phyloP scores from a whole-genome alignment of 768 basidiomycete species.

The Peribolospora kevripleyi region DNA sequence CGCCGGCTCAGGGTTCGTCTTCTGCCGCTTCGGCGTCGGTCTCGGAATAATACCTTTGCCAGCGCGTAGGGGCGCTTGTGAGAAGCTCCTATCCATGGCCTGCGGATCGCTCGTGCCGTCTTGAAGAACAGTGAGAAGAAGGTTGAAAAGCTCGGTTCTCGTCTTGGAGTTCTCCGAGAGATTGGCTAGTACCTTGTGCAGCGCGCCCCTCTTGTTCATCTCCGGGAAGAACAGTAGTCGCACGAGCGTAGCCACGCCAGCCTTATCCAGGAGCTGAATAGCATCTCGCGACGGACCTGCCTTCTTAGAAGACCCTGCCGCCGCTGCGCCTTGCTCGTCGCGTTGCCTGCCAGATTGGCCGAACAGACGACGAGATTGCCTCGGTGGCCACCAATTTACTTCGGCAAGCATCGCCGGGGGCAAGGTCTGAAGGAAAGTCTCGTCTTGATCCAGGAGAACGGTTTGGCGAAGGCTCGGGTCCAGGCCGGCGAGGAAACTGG shows the following conservation, averaged over 20 bases:
- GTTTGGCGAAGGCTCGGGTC: conserved; percentile 71
- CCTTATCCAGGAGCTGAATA: conserved; percentile 74
- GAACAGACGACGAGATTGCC: neutral
- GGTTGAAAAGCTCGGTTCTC: conserved; percentile 72
- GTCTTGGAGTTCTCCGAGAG: conserved; percentile 87
- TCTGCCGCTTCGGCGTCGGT: neutral
- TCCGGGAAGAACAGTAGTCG: conserved; percentile 92
- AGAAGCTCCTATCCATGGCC: conserved; percentile 70
- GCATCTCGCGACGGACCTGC: conserved; percentile 51
- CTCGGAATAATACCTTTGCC: conserved; percentile 19
- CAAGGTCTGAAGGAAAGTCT: conserved; percentile 53
- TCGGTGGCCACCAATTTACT: conserved; percentile 18
- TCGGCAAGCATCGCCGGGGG: conserved; percentile 72
- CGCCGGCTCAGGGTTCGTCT: too few species aligned
- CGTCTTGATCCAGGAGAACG: conserved; percentile 72
- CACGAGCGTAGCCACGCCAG: conserved; percentile 65
- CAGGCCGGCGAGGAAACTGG: conserved; percentile 73
- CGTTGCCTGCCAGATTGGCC: neutral
- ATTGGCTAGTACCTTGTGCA: conserved; percentile 78
- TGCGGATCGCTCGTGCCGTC: conserved; percentile 82
- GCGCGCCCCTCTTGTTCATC: conserved; percentile 52
- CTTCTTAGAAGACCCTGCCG: neutral
- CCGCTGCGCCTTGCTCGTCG: neutral
- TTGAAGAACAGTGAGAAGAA: conserved; percentile 77
- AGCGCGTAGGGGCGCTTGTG: conserved; percentile 58